Conservation (phyloP, 208 protist species). For the Borovskyia barvae region DNA sequence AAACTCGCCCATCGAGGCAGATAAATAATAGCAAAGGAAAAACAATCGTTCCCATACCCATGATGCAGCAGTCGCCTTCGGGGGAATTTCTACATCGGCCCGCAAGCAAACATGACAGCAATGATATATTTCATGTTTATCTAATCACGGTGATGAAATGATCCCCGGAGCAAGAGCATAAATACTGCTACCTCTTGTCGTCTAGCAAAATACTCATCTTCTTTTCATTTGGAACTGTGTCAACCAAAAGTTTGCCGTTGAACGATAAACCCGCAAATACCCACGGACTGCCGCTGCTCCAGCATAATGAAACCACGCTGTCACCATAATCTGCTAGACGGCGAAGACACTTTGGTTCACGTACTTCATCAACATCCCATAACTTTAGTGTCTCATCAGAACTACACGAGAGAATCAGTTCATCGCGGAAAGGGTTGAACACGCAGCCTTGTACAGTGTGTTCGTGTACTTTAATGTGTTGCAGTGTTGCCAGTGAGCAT, state of each 20-base stretch:
- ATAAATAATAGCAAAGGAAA: not conserved
- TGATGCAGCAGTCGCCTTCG: not conserved
- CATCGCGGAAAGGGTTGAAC: conserved; percentile 86
- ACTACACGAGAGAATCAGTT: conserved; percentile 70
- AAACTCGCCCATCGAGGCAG: not conserved
- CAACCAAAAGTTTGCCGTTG: conserved; percentile 81
- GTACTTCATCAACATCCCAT: conserved; percentile 55
- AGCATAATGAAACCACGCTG: conserved; percentile 69
- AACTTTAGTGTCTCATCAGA: conserved; percentile 79
- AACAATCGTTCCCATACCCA: too few relatives aligned
- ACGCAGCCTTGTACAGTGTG: conserved; percentile 56
- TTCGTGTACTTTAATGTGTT: conserved; percentile 53
- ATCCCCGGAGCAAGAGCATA: too few relatives aligned
- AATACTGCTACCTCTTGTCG: conserved; percentile 35
- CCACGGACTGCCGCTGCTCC: conserved; percentile 81
- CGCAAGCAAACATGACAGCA: too few relatives aligned
- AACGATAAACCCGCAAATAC: conserved; percentile 86
- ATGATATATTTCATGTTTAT: not conserved
- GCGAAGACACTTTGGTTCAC: conserved; percentile 41
- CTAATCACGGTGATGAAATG: too few relatives aligned
- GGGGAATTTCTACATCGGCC: too few relatives aligned
- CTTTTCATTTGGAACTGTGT: conserved; percentile 76
- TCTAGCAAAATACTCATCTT: conserved; percentile 85
- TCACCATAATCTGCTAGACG: conserved; percentile 72
- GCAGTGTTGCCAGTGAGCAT: conserved; percentile 3